phyloP scores from a whole-genome alignment of 805 yeast species.

The Diddensiella santjacobensis region DNA sequence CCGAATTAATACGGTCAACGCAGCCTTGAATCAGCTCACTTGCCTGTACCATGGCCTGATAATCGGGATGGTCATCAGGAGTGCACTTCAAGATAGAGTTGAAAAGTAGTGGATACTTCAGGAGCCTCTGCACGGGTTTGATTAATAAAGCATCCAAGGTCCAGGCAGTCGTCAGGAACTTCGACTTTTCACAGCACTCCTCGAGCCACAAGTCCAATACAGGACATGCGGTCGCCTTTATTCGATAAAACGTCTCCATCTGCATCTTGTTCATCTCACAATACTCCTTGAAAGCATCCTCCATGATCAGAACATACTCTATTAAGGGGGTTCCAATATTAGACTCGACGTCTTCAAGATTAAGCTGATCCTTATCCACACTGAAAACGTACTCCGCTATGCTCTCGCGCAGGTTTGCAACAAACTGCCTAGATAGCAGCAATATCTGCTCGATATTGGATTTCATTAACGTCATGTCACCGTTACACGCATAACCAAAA shows the following conservation, averaged over 20 bases:
- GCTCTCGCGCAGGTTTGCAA: conserved; percentile 26
- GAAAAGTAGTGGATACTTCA: conserved; percentile 40
- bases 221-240: conserved; percentile 26
- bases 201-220: conserved; percentile 34
- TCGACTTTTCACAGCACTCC: conserved; percentile 29
- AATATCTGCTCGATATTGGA: conserved; percentile 34
- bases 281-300: conserved; percentile 33
- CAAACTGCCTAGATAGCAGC: conserved; percentile 30
- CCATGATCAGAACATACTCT: conserved; percentile 31
- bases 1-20: conserved; percentile 25
- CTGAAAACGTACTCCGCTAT: conserved; percentile 29
- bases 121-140: conserved; percentile 45
- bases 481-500: conserved; percentile 26
- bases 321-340: conserved; percentile 32
- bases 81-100: conserved; percentile 32
- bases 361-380: conserved; percentile 7
- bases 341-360: conserved; percentile 26
- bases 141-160: conserved; percentile 40
- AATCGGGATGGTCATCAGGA: conserved; percentile 44
- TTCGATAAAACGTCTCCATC: conserved; percentile 26
- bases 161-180: conserved; percentile 36
- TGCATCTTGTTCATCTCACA: conserved; percentile 31
- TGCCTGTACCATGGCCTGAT: conserved; percentile 32
- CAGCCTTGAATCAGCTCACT: conserved; percentile 14
- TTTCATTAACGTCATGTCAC: conserved; percentile 28